Conservation (phyloP, 805 yeast species). For the Torulaspora indica region DNA sequence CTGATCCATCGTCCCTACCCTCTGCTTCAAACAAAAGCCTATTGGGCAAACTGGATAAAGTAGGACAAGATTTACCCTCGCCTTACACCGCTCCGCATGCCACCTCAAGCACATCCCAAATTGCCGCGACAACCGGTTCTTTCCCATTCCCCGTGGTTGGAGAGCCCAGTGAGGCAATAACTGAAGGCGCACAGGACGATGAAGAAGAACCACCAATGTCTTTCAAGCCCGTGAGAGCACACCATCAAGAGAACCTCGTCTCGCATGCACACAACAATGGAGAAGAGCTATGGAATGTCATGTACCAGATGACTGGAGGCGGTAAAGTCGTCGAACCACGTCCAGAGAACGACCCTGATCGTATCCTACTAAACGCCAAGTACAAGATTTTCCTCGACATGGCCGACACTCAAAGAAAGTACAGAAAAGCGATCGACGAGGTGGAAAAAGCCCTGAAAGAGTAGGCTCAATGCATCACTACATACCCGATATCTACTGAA, state of each 20-base stretch:
- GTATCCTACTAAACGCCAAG: slow-evolving; percentile 67
- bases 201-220: slow-evolving; percentile 51
- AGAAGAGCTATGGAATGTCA: slow-evolving; percentile 75
- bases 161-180: slow-evolving; percentile 10
- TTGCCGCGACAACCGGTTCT: slow-evolving; percentile 25
- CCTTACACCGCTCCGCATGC: slow-evolving; percentile 80
- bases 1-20: slow-evolving; percentile 7
- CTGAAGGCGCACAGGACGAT: slow-evolving; percentile 37
- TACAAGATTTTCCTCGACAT: slow-evolving; percentile 84
- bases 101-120: slow-evolving; percentile 50
- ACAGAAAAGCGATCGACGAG: slow-evolving; percentile 62
- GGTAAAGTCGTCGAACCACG: slow-evolving; percentile 77
- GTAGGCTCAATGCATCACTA: background rate
- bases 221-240: slow-evolving; percentile 52
- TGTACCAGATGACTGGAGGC: slow-evolving; percentile 78
- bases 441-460: slow-evolving; percentile 27
- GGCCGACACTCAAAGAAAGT: slow-evolving; percentile 73
- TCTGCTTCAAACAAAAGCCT: slow-evolving; percentile 10
- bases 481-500: slow-evolving; percentile 1
- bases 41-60: slow-evolving; percentile 7
- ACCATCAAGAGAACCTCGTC: slow-evolving; percentile 47
- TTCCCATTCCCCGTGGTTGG: slow-evolving; percentile 48
- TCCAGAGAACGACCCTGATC: slow-evolving; percentile 53
- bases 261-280: slow-evolving; percentile 38
- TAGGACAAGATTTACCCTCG: slow-evolving; percentile 40